Evolutionary conservation across 768 basidiomycete species (phyloP).

Genomic region (Mycena polygramma): DNA sequence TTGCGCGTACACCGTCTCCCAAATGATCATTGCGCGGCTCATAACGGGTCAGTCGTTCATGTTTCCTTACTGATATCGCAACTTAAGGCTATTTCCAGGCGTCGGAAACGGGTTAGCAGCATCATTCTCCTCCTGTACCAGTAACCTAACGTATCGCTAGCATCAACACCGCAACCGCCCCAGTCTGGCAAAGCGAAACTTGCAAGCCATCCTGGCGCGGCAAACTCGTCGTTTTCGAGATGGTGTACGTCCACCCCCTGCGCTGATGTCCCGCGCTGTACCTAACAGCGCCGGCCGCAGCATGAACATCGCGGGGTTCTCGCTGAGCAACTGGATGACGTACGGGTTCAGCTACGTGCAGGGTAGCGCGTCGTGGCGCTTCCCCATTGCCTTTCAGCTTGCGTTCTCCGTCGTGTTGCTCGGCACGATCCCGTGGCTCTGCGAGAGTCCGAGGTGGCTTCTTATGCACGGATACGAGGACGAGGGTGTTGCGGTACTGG

Average conservation of each 20-base stretch:
- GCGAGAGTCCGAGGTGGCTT: slow-evolving; percentile 64
- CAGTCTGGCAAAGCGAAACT: slow-evolving; percentile 67
- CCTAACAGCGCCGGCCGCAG: slow-evolving; percentile 40
- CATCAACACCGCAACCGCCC: slow-evolving; percentile 63
- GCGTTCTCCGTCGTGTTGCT: slow-evolving; percentile 59
- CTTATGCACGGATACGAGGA: slow-evolving; percentile 59
- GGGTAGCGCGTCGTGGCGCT: slow-evolving; percentile 61
- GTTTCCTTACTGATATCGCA: not conserved
- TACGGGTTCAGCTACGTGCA: slow-evolving; percentile 62
- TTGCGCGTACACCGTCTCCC: slow-evolving; percentile 57
- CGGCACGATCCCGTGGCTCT: slow-evolving; percentile 62
- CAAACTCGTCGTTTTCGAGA: slow-evolving; percentile 62
- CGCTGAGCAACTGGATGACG: slow-evolving; percentile 67
- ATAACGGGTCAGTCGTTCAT: slow-evolving; percentile 53
- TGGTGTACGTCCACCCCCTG: slow-evolving; percentile 53
- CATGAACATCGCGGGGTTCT: slow-evolving; percentile 66
- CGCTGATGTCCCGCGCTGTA: not conserved
- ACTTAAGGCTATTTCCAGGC: slow-evolving; percentile 41
- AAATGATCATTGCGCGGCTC: slow-evolving; percentile 63
- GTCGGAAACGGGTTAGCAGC: slow-evolving; percentile 58
- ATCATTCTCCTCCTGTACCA: not conserved
- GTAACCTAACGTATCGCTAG: slow-evolving; percentile 37
- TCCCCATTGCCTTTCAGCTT: slow-evolving; percentile 66
- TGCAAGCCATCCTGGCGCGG: slow-evolving; percentile 63
- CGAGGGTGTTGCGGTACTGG: slow-evolving; percentile 57